Base-by-base conservation (phyloP, 148 eudicot species). In the Camellia lanceoleosa region DNA sequence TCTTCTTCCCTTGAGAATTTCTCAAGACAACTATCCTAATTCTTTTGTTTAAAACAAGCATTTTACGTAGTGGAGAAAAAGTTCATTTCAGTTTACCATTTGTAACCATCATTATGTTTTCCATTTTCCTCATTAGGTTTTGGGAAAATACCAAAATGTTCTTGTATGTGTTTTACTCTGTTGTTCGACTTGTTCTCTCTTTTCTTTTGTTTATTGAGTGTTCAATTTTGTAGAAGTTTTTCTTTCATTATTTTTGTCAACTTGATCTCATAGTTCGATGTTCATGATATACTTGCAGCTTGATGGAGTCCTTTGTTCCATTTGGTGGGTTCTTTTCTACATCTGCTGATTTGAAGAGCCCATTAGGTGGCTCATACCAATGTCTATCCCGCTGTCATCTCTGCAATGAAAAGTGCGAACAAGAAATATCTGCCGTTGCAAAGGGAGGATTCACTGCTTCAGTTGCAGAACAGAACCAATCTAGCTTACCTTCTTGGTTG, bases 281-380 rank as follows among this genome's bases (percentile, higher is more conserved):
- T 72, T 61, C 71, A 61, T 79, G 76, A 52, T 77, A 77, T 79
- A 67, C 61, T 81, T 77, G 52, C 95, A 93, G 97, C 81, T 87
- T 95, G 88, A 93, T 90, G 92, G 94, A 91, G 72, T 95, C 98
- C 73, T 95, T 95, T 88, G 97, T 93, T 78, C 98, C 98, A 52
- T 87, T 93, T 82, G 97, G 96, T 66, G 97, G 97, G 47, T 93
- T 95, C 80, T 93, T 95, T 80, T 83, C 98, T 62, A 78, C 86
- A 65, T 86, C 96, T 59, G 76, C 90, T 14, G 96, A 90, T 80
- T 71, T 82, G 15, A 89, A 64, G 70, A 84, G 82, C 72, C 62
- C 91, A 79, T 76, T 87, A 30, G 82, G 77, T 60, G 83, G 77
- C 76, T 79, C 89, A 47, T 71, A 78, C 80, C 92, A 81, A 73